Evolutionary conservation across 1,284 basidiomycete genomes (phyloP).

Genomic region (Prillingera fragicola): DNA sequence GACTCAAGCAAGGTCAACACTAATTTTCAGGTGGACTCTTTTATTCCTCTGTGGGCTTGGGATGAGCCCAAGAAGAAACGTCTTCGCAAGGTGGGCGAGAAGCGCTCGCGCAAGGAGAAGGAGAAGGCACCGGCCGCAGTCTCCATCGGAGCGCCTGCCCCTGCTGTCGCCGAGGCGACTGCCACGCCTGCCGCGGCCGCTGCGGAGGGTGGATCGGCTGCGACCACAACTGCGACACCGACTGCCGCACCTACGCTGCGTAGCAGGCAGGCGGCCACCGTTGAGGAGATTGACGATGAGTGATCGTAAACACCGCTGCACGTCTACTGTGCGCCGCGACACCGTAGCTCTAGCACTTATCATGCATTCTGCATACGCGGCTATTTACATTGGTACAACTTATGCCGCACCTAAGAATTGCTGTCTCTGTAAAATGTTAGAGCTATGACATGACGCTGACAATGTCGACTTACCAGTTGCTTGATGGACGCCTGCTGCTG

Average conservation of each 20-base stretch:
- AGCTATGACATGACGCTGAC: too few species aligned
- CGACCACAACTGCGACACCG: conserved; percentile 6
- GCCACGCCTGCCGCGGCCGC: conserved; percentile 9
- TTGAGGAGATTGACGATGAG: conserved; percentile 42
- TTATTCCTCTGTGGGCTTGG: conserved; percentile 97
- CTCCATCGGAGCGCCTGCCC: background rate
- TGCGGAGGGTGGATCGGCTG: background rate
- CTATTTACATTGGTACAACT: background rate
- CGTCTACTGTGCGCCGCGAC: too few species aligned
- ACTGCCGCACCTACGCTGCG: conserved; percentile 9
- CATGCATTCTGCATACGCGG: conserved; percentile 1
- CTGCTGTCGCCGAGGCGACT: conserved; percentile 1
- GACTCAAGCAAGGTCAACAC: background rate
- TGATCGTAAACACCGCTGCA: too few species aligned
- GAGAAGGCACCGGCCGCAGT: conserved; percentile 8
- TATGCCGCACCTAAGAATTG: conserved; percentile 40
- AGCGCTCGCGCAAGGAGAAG: conserved; percentile 16
- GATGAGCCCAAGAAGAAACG: conserved; percentile 87
- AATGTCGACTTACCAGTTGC: conserved; percentile 66
- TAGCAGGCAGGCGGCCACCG: conserved; percentile 28
- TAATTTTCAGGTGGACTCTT: conserved; percentile 76
- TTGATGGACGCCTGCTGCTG: conserved; percentile 79
- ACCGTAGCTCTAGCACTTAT: too few species aligned
- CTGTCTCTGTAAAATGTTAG: conserved; percentile 30
- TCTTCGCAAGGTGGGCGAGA: conserved; percentile 47